Evolutionary conservation across 192 early-diverging fungal species (phyloP).

Genomic region (Radiomyces spectabilis): DNA sequence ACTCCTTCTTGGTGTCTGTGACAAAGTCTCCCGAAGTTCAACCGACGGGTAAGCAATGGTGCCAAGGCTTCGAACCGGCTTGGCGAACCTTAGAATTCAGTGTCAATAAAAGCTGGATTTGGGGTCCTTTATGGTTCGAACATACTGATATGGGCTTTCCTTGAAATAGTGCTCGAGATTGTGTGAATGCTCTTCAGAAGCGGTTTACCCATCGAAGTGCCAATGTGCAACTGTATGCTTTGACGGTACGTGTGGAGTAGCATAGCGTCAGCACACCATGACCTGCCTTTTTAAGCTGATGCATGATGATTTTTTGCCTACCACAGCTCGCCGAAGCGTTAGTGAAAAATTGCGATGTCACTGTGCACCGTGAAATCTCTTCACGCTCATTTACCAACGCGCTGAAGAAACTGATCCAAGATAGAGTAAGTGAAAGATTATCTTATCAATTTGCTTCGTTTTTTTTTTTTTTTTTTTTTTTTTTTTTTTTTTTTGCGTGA

Average conservation of each 20-base stretch:
- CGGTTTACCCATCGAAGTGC: conserved; percentile 73
- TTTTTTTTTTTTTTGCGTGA: background rate
- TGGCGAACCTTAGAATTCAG: background rate
- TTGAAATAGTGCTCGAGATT: conserved; percentile 53
- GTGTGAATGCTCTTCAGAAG: conserved; percentile 64
- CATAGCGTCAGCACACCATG: background rate
- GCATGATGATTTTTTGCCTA: background rate
- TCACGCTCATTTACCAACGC: conserved; percentile 80
- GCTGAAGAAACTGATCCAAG: conserved; percentile 65
- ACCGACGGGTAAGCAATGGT: conserved; percentile 40
- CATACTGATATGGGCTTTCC: background rate
- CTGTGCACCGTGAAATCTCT: conserved; percentile 75
- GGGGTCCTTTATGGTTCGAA: background rate
- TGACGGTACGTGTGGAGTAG: conserved; percentile 37
- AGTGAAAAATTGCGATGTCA: conserved; percentile 83
- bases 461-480: background rate
- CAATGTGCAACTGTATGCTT: conserved; percentile 65
- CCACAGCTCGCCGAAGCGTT: conserved; percentile 74
- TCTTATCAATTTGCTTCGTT: background rate
- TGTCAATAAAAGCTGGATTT: background rate
- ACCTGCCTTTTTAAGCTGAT: background rate
- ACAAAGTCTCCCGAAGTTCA: conserved; percentile 46
- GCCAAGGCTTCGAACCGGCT: too few relatives aligned
- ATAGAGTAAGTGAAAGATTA: conserved; percentile 38
- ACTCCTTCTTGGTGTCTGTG: conserved; percentile 65